Evolutionary conservation across 768 basidiomycete genomes (phyloP).

Genomic region (Rhizopogon vulgaris): DNA sequence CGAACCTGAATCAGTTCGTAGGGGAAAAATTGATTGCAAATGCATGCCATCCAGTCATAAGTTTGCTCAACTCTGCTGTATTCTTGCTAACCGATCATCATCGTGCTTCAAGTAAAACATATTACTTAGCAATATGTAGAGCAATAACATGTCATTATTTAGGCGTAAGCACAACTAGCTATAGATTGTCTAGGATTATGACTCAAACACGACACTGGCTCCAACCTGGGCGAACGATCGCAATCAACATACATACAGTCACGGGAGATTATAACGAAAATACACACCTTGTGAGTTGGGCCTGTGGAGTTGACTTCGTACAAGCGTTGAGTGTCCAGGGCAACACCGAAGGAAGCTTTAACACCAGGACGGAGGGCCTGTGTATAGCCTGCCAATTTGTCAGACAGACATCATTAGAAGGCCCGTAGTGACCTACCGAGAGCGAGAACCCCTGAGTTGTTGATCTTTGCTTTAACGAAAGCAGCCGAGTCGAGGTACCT

Average conservation of each 20-base stretch:
- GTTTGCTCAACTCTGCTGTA: too few relatives aligned
- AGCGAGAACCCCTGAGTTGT: constrained; percentile 88
- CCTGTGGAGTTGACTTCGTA: constrained; percentile 63
- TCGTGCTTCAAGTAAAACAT: background rate
- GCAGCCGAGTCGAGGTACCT: constrained; percentile 84
- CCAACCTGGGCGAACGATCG: constrained; percentile 44
- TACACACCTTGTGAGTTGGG: constrained; percentile 68
- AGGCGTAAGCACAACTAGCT: constrained; percentile 7
- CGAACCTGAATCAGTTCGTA: too few relatives aligned
- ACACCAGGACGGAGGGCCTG: constrained; percentile 93
- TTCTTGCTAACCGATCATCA: too few relatives aligned
- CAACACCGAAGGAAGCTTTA: constrained; percentile 89
- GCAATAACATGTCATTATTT: background rate
- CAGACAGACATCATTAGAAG: constrained; percentile 2
- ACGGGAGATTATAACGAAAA: background rate
- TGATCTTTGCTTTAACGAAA: constrained; percentile 98
- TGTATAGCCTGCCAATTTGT: constrained; percentile 60
- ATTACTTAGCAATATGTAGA: background rate
- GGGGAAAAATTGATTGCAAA: too few relatives aligned
- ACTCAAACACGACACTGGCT: constrained; percentile 69
- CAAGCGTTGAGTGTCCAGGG: constrained; percentile 89
- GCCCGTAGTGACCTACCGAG: constrained; percentile 45
- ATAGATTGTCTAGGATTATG: constrained; percentile 29
- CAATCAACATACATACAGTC: background rate
- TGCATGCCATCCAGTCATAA: too few relatives aligned